Evolutionary conservation across 257 asterid genomes (phyloP), one percentile per base, ranked within the genome.

Genomic region (Fraxinus americana): DNA sequence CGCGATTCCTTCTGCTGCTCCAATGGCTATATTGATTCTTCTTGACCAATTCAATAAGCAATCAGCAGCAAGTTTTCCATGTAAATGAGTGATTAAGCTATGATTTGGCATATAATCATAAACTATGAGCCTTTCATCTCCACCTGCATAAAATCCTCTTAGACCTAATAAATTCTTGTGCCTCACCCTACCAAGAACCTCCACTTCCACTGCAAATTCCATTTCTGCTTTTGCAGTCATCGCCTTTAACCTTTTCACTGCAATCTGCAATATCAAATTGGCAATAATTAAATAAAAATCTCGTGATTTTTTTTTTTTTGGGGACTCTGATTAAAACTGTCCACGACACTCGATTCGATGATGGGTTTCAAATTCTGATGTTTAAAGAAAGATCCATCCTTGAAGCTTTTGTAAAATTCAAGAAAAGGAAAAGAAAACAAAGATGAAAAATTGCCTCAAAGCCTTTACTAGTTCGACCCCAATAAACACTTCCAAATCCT

Each of bases 41-140:
- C 89, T 76, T 29, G 88, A 79, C 96, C 96, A 92, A 79, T 92
- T 92, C 67, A 92, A 80, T 0, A 87, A 73, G 77, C 92, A 82
- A 7, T 91, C 87, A 36, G 91, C 75, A n/a, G 96, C 86, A 48
- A 86, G 91, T 54, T 85, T 84, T 19, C 96, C 97, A 67, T 92
- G 97, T 34, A 92, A 79, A 83, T 91, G 96, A n/a, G 92, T 88
- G 65, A 88, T 73, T 50, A 92, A 84, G 86, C 96, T 92, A 77
- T 89, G 94, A 80, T 92, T 92, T 73, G 94, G 93, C 97, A 92
- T 92, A 73, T 86, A 92, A 79, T 91, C 97, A 71, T 92, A 92
- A 1, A 92, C 94, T 14, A 92, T 92, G 21, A 92, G 83, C 84
- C 97, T 85, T 81, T 92, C 96, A 4, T 92, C 93, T 11, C 90